Evolutionary conservation across 2,329 filamentous ascomycete species (phyloP).

Genomic region (Zasmidium cellare): DNA sequence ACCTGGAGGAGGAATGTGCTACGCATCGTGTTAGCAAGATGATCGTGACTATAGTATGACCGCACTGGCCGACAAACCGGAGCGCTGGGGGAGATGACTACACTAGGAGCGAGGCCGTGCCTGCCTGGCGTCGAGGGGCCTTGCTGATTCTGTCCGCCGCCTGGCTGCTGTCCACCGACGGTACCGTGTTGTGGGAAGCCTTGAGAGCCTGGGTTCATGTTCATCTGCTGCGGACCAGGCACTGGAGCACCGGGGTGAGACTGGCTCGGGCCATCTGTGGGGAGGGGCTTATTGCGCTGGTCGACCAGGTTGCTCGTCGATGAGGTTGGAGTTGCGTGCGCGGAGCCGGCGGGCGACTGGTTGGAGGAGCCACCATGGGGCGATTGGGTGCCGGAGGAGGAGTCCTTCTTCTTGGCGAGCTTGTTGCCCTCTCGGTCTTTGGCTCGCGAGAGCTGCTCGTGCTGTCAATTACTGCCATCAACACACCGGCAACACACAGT

Average conservation of each 20-base stretch:
- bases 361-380: constrained; percentile 59
- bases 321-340: constrained; percentile 76
- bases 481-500: constrained; percentile 18
- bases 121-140: constrained; percentile 30
- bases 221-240: constrained; percentile 27
- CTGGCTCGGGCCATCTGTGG: constrained; percentile 39
- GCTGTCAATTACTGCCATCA: constrained; percentile 47
- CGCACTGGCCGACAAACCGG: constrained; percentile 62
- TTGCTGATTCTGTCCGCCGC: constrained; percentile 20
- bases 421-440: constrained; percentile 57
- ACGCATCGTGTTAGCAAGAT: constrained; percentile 22
- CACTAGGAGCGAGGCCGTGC: constrained; percentile 61
- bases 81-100: constrained; percentile 91
- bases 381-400: constrained; percentile 70
- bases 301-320: constrained; percentile 87
- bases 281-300: constrained; percentile 76
- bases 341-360: constrained; percentile 61
- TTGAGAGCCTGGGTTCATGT: constrained; percentile 12
- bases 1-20: constrained; percentile 91
- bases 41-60: neutral
- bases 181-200: constrained; percentile 24
- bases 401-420: constrained; percentile 65
- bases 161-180: constrained; percentile 16
- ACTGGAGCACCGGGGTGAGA: constrained; percentile 49
- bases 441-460: constrained; percentile 85